Evolutionary conservation across 2,329 filamentous ascomycete genomes (phyloP).

Genomic region (Pseudocercospora cruenta): DNA sequence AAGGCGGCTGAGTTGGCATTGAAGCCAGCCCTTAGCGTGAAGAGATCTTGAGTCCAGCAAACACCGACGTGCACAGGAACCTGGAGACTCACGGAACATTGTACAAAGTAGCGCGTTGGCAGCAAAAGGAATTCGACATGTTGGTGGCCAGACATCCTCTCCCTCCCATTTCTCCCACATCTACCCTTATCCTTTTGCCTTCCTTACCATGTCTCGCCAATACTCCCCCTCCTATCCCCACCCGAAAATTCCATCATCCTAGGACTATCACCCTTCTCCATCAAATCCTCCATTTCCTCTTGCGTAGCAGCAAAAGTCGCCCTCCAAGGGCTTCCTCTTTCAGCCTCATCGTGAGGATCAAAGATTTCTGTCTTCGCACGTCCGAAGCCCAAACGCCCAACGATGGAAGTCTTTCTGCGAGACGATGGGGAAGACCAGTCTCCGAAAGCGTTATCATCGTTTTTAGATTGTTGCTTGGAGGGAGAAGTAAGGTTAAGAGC

Average conservation of each 20-base stretch:
- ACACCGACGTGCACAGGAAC: no score
- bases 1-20: no score
- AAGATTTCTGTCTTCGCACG: background rate
- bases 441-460: background rate
- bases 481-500: background rate
- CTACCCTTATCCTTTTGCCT: no score
- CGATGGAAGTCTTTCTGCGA: background rate
- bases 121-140: no score
- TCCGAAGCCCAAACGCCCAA: background rate
- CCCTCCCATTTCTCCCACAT: no score
- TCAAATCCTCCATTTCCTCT: slow-evolving; percentile 72
- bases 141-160: no score
- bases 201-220: background rate
- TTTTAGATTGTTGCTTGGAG: background rate
- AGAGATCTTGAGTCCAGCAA: no score
- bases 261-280: slow-evolving; percentile 69
- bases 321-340: background rate
- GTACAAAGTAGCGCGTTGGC: no score
- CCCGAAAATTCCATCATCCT: background rate
- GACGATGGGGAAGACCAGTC: background rate
- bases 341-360: background rate
- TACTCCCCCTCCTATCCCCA: background rate
- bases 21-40: no score
- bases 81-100: no score
- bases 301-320: slow-evolving; percentile 44